Evolutionary conservation across 257 asterid genomes (phyloP).

Genomic region (Primulina huaijiensis): DNA sequence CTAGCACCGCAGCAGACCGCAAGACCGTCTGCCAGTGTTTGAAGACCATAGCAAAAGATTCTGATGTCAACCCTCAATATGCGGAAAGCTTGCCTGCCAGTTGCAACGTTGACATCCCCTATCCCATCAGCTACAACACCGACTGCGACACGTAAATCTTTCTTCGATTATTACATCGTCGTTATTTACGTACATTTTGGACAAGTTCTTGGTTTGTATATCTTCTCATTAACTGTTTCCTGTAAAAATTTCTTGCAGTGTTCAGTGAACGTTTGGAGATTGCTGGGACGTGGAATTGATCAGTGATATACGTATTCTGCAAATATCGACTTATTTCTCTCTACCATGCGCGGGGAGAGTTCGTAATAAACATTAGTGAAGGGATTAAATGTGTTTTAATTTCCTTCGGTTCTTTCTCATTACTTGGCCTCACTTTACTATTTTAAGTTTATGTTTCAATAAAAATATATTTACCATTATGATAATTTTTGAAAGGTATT

Average conservation of each 20-base stretch:
- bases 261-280: neutral
- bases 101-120: constrained; percentile 26
- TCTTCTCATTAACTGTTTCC: too few species aligned
- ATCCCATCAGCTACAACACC: constrained; percentile 22
- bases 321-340: neutral
- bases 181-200: too few species aligned
- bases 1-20: constrained; percentile 16
- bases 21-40: constrained; percentile 28
- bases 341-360: neutral
- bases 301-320: too few species aligned
- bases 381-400: too few species aligned
- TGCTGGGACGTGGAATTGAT: neutral
- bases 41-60: constrained; percentile 17
- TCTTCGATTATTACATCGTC: too few species aligned
- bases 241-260: neutral
- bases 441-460: too few species aligned
- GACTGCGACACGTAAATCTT: constrained; percentile 26
- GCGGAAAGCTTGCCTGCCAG: constrained; percentile 13
- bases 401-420: neutral
- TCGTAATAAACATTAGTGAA: neutral
- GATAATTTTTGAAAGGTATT: too few species aligned
- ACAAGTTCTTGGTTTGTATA: too few species aligned
- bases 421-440: neutral
- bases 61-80: neutral
- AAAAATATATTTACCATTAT: too few species aligned